A percentile compares a stretch with the other conserved stretches of the same genome.
phyloP scores from a whole-genome alignment of 495 filamentous ascomycete species.

The Talaromyces stipitatus region DNA sequence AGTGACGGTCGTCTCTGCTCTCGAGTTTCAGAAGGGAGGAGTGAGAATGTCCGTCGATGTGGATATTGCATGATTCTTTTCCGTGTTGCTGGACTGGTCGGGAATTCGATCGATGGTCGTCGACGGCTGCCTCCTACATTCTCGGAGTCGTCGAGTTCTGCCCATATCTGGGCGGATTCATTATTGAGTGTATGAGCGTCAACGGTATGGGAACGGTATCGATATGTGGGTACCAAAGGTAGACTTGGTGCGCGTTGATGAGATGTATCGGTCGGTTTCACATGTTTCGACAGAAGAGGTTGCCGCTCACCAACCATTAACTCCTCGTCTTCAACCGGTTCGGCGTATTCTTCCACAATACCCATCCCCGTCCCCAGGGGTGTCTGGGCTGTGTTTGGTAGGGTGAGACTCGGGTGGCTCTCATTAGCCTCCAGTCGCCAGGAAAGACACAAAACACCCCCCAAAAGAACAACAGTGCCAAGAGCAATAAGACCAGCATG shows the following conservation, averaged over 20 bases:
- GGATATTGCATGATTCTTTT: neutral
- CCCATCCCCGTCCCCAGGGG: conserved; percentile 38
- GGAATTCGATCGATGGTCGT: conserved; percentile 1
- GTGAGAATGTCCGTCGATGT: conserved; percentile 2
- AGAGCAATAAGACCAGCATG: conserved; percentile 80
- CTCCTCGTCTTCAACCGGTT: conserved; percentile 24
- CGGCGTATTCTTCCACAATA: conserved; percentile 29
- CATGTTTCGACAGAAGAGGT: conserved; percentile 24
- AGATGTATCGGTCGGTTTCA: conserved; percentile 11
- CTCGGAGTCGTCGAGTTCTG: conserved; percentile 42
- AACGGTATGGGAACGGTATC: conserved; percentile 11
- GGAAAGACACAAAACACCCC: conserved; percentile 83
- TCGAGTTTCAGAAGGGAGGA: neutral
- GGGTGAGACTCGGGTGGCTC: conserved; percentile 39
- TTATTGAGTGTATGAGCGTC: conserved; percentile 21
- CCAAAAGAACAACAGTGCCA: conserved; percentile 77
- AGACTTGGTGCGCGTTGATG: conserved; percentile 34
- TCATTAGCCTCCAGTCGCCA: conserved; percentile 82
- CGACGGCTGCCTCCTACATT: conserved; percentile 13
- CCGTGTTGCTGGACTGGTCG: neutral
- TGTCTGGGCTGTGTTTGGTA: conserved; percentile 31
- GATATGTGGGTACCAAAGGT: conserved; percentile 20
- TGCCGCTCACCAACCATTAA: conserved; percentile 27
- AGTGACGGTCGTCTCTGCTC: neutral
- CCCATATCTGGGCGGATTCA: conserved; percentile 42